phyloP scores from a whole-genome alignment of 73 alveolate genomes.

The Paramecium octaurelia region DNA sequence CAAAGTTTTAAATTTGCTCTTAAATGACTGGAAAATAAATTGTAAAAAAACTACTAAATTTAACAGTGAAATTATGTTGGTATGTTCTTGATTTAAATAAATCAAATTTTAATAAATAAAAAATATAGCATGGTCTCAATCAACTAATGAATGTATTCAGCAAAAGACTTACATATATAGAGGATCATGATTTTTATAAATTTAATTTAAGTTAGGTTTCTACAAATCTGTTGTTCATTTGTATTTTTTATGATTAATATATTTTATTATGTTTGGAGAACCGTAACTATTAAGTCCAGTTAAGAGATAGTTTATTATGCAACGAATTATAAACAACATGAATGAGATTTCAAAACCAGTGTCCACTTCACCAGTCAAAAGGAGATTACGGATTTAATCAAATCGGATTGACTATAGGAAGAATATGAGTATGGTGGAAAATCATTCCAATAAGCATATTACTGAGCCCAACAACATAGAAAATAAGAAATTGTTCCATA shows the following conservation, averaged over 20 bases:
- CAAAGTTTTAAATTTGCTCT: too few relatives aligned
- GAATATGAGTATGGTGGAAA: neutral
- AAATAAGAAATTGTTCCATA: neutral
- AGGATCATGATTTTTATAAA: neutral
- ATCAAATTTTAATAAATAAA: neutral
- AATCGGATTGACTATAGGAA: neutral
- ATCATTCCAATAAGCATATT: neutral
- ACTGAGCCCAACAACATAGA: constrained; percentile 10
- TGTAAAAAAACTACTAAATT: too few relatives aligned
- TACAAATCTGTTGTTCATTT: neutral
- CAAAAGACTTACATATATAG: neutral
- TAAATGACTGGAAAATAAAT: too few relatives aligned
- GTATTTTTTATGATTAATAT: neutral
- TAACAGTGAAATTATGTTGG: neutral
- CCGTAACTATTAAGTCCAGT: neutral
- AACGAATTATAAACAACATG: neutral
- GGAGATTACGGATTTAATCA: neutral
- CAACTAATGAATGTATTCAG: neutral
- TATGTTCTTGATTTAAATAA: neutral
- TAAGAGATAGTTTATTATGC: neutral
- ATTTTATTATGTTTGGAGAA: constrained; percentile 24
- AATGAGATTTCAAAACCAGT: neutral
- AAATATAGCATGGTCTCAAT: neutral
- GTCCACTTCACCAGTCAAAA: neutral
- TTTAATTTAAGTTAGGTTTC: neutral